Evolutionary conservation across 148 eudicot species (phyloP).

Genomic region (Dysphania ambrosioides): DNA sequence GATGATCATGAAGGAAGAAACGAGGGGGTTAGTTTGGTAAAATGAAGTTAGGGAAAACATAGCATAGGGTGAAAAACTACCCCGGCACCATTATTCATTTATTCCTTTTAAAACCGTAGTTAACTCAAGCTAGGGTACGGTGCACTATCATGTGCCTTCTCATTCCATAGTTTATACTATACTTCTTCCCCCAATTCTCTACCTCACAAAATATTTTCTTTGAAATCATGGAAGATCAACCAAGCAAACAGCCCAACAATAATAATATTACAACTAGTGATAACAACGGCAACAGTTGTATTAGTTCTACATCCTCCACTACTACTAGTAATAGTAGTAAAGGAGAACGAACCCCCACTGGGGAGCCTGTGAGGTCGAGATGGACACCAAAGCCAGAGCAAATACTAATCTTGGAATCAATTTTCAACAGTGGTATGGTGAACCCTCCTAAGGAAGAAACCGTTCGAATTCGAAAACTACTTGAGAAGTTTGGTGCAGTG

Average conservation of each 20-base stretch:
- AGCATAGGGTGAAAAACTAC: background rate
- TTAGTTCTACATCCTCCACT: background rate
- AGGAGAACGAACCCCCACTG: background rate
- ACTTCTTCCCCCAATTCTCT: background rate
- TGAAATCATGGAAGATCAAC: constrained; percentile 23
- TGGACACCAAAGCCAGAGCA: constrained; percentile 95
- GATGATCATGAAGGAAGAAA: background rate
- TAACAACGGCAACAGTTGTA: background rate
- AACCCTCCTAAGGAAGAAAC: constrained; percentile 92
- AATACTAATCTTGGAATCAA: constrained; percentile 75
- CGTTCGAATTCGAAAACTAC: constrained; percentile 60
- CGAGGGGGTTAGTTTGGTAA: background rate
- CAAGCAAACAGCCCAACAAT: background rate
- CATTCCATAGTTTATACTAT: constrained; percentile 17
- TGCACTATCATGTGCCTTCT: constrained; percentile 25
- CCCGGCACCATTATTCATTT: background rate
- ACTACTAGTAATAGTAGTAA: background rate
- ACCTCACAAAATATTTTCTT: constrained; percentile 9
- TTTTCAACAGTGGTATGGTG: constrained; percentile 89
- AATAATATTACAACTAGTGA: constrained; percentile 5
- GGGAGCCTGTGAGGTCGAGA: constrained; percentile 65
- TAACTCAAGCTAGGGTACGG: constrained; percentile 22
- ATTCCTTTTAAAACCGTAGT: constrained; percentile 2
- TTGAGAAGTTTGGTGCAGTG: constrained; percentile 75
- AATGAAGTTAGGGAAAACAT: background rate